Evolutionary conservation across 1,284 basidiomycete species (phyloP).

Genomic region (Quambalaria eucalypti): DNA sequence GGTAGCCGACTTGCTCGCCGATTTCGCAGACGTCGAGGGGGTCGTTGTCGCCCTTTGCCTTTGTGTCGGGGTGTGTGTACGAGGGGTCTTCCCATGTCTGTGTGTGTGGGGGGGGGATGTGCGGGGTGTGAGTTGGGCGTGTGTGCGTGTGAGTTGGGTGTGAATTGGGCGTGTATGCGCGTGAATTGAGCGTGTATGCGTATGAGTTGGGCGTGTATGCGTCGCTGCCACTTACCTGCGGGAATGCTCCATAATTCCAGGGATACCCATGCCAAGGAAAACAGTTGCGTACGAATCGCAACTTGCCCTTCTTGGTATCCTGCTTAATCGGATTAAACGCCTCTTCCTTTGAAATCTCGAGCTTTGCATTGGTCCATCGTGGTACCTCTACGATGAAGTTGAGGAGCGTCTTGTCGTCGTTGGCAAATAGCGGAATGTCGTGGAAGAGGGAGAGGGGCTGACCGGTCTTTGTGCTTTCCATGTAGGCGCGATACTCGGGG

Average conservation of each 20-base stretch:
- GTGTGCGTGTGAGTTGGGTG: no score
- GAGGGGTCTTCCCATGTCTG: slow-evolving; percentile 98
- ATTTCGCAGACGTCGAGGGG: slow-evolving; percentile 99
- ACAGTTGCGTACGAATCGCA: slow-evolving; percentile 97
- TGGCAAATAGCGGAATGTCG: slow-evolving; percentile 45
- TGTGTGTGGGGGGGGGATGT: no score
- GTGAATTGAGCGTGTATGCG: no score
- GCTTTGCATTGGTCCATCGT: slow-evolving; percentile 94
- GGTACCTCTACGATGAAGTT: slow-evolving; percentile 64
- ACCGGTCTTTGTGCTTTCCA: slow-evolving; percentile 55
- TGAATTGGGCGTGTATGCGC: no score
- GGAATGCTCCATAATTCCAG: slow-evolving; percentile 61
- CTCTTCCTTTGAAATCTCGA: slow-evolving; percentile 98
- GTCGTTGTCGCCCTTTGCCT: slow-evolving; percentile 98
- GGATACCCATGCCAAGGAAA: slow-evolving; percentile 96
- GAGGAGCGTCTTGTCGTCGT: slow-evolving; percentile 57
- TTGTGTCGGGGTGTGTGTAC: slow-evolving; percentile 84
- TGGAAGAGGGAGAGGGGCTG: slow-evolving; percentile 44
- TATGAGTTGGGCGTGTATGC: no score
- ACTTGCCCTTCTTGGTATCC: slow-evolving; percentile 87
- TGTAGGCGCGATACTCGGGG: slow-evolving; percentile 86
- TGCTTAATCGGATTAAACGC: slow-evolving; percentile 98
- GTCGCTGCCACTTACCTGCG: slow-evolving; percentile 64
- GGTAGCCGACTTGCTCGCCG: slow-evolving; percentile 94
- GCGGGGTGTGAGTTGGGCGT: no score